Conservation (phyloP, 2,329 filamentous ascomycete genomes). For the Coniochaeta sp. region DNA sequence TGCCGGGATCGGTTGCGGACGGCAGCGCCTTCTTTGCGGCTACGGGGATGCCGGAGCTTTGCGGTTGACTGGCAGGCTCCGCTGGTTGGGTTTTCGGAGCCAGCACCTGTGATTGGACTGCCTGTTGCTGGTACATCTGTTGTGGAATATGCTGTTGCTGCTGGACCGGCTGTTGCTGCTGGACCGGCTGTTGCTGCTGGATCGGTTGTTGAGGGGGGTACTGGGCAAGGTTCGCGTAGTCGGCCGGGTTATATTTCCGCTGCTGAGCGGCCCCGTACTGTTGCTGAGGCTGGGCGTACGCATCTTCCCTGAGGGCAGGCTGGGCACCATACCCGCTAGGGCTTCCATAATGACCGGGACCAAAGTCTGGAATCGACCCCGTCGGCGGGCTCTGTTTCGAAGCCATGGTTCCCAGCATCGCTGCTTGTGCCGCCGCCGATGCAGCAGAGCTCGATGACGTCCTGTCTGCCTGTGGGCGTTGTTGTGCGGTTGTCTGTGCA, state of each 20-base stretch:
- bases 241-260: slow-evolving; percentile 68
- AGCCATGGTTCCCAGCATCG: slow-evolving; percentile 45
- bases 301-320: slow-evolving; percentile 21
- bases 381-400: slow-evolving; percentile 23
- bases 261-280: slow-evolving; percentile 36
- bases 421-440: slow-evolving; percentile 50
- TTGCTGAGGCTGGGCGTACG: slow-evolving; percentile 25
- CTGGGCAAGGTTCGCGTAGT: slow-evolving; percentile 59
- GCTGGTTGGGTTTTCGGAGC: slow-evolving; percentile 30
- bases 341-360: slow-evolving; percentile 22
- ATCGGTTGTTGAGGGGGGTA: slow-evolving; percentile 36
- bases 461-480: slow-evolving; percentile 43
- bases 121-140: slow-evolving; percentile 22
- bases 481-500: slow-evolving; percentile 44
- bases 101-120: slow-evolving; percentile 25
- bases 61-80: slow-evolving; percentile 23
- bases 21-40: slow-evolving; percentile 54
- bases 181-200: slow-evolving; percentile 10
- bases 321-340: slow-evolving; percentile 18
- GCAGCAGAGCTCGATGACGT: slow-evolving; percentile 41
- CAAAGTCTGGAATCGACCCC: slow-evolving; percentile 24
- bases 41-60: slow-evolving; percentile 25
- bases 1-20: slow-evolving; percentile 64
- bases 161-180: slow-evolving; percentile 7
- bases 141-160: slow-evolving; percentile 17